Base-by-base conservation (phyloP, 2,329 filamentous ascomycete genomes). In the Zymoseptoria ardabiliae region DNA sequence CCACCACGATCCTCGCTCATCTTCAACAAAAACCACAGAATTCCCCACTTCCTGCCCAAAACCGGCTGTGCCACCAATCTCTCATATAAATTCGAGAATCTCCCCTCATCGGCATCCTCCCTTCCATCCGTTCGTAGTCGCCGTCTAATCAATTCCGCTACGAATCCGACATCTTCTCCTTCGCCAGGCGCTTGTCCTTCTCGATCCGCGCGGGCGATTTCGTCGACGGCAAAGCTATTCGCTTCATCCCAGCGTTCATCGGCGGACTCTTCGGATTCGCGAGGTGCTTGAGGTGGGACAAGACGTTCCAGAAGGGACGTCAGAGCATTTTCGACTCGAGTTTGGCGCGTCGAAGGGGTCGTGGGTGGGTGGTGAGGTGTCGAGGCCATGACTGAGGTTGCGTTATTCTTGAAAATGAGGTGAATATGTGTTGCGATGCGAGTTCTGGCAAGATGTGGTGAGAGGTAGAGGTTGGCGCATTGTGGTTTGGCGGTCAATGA, bases 41-140 rank as follows among this genome's bases (percentile, higher is more conserved):
- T 97, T 2, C 89, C 91, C 91, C 92, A 97, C 82, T 99, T 99
- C 74, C 96, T 89, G 69, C 90, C 89, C 51, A 99, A 81, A 5
- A 97, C 92, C 0, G 92, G 92, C 65, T 97, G 85, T n/a, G 90
- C 89, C 23, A 97, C 80, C 19, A 99, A 82, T 58, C 91, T 84
- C 35, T 90, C 91, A 75, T 97, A 96, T 25, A 99, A 82, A 70
- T 96, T 95, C 22, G 91, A 88, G 75, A 97, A 96, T 62, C 87
- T 84, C 20, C 93, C 81, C 3, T 92, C 91, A 74, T 92, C 84
- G 68, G 84, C 85, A 21, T 80, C 89, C 64, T 83, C 88, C 52
- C 84, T 84, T 70, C 91, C 90, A 66, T 87, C 88, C 68, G 89
- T 85, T 59, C 95, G 84, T 64, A 99, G 80, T 75, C 89, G 90